Base-by-base conservation (phyloP, 2,329 filamentous ascomycete species). In the Paramyrothecium sp. region DNA sequence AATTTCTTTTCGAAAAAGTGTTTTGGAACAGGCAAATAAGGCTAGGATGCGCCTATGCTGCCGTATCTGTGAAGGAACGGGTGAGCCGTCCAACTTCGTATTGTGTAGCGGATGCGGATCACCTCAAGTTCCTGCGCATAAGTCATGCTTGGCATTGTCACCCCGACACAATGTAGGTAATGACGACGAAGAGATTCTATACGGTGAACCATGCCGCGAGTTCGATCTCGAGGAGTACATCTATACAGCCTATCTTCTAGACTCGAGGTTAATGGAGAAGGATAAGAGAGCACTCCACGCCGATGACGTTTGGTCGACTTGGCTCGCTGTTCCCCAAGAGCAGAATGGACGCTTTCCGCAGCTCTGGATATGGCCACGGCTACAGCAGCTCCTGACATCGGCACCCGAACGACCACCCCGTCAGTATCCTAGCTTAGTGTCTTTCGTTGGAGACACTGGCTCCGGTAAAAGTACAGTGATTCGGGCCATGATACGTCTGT, bases 401-500 rank as follows among this genome's bases (percentile, higher is more conserved):
- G 33, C 33, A 38, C 33, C 33, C 8, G 33, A 38, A 16, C 33
- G 33, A 16, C 33, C 33, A 16, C 33, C 33, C 16, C 33, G 33
- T n/a, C 58, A 57, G 3, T 60, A 55, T n/a, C 60, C 60, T 1
- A 62, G 57, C 2, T 11, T 62, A 20, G 53, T 62, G 7, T 62
- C 60, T 1, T 62, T 62, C 16, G 55, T 61, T 13, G 60, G 60
- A 3, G 59, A 60, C 10, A 62, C 60, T 0, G 60, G 60, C 2
- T 60, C 60, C 0, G 60, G 58, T 0, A 62, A 62, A 10, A 62
- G 60, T 33, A 62, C 60, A 3, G 13, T 62, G 4, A 62, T 62
- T 20, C 51, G 56, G 2, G 53, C 51, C 0, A 60, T 62, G 56
- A 58, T 62, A 3, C 53, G 55, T 4, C 56, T 57, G 54, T 17